These are phyloP conservation scores for Kodamaea sagamina DNA, from an alignment of 805 yeast genomes.

Conservation along the genomic window DNA sequence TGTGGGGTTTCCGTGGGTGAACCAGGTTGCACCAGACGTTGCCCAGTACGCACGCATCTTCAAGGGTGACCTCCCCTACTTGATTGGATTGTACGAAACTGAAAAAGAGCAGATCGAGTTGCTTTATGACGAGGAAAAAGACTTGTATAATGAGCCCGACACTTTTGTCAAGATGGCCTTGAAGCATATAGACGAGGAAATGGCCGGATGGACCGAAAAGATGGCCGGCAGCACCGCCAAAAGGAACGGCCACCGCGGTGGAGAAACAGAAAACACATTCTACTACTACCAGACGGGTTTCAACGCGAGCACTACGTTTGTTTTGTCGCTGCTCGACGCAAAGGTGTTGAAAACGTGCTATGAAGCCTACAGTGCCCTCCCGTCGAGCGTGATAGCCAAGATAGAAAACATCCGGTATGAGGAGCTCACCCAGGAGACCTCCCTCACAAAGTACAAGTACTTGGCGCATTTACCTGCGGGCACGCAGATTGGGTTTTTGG, in stretches of 20 bases:
- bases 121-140: conserved; percentile 58
- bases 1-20: conserved; percentile 48
- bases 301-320: conserved; percentile 59
- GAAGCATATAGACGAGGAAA: conserved; percentile 50
- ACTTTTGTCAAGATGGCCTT: conserved; percentile 56
- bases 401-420: conserved; percentile 74
- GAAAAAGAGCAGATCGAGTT: conserved; percentile 59
- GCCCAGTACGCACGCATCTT: conserved; percentile 63
- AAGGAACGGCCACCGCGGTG: background rate
- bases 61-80: conserved; percentile 60
- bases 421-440: conserved; percentile 61
- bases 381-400: conserved; percentile 58
- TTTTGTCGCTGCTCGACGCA: conserved; percentile 77
- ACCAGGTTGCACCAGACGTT: conserved; percentile 21
- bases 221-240: conserved; percentile 16
- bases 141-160: conserved; percentile 61
- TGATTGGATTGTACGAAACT: conserved; percentile 52
- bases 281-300: conserved; percentile 81
- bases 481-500: conserved; percentile 78
- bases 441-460: conserved; percentile 63
- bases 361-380: conserved; percentile 61
- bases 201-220: conserved; percentile 40
- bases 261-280: conserved; percentile 26
- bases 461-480: conserved; percentile 83
- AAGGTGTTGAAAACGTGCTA: conserved; percentile 67